Evolutionary conservation across 768 basidiomycete genomes (phyloP).

Genomic region (Lactifluus volemus): DNA sequence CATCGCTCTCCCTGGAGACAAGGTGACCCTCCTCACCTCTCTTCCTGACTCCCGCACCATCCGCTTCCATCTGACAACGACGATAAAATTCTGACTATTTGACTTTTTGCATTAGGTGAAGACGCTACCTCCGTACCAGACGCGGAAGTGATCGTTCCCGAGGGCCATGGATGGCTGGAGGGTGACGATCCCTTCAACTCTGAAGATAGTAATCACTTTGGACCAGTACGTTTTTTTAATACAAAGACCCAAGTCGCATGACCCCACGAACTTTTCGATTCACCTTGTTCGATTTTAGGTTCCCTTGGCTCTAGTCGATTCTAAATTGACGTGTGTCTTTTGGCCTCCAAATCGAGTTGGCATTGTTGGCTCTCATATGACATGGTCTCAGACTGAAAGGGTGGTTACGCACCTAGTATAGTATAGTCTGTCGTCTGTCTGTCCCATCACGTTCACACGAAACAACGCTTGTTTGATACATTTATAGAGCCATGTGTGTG

Average conservation of each 20-base stretch:
- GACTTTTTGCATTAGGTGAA: slow-evolving; percentile 12
- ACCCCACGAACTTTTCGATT: neutral
- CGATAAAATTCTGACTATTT: neutral
- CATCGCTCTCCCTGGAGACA: slow-evolving; percentile 18
- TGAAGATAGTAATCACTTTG: slow-evolving; percentile 21
- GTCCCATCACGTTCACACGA: neutral
- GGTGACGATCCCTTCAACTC: slow-evolving; percentile 19
- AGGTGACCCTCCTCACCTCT: neutral
- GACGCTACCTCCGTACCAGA: slow-evolving; percentile 19
- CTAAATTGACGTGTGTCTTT: slow-evolving; percentile 6
- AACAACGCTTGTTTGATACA: neutral
- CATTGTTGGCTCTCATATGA: neutral
- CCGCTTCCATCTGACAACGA: neutral
- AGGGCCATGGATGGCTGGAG: slow-evolving; percentile 18
- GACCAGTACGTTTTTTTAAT: slow-evolving; percentile 7
- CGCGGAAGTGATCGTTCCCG: slow-evolving; percentile 7
- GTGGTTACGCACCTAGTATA: neutral
- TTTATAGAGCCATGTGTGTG: neutral
- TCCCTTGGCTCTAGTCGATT: slow-evolving; percentile 13
- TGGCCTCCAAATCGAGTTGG: slow-evolving; percentile 8
- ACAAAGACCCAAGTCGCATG: too few relatives aligned
- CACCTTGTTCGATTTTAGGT: slow-evolving; percentile 1
- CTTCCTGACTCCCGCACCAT: neutral
- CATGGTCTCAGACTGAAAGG: slow-evolving; percentile 5
- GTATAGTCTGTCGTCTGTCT: neutral